phyloP scores from a whole-genome alignment of 225 moss, liverwort and hornwort genomes.

The Polytrichum commune region DNA sequence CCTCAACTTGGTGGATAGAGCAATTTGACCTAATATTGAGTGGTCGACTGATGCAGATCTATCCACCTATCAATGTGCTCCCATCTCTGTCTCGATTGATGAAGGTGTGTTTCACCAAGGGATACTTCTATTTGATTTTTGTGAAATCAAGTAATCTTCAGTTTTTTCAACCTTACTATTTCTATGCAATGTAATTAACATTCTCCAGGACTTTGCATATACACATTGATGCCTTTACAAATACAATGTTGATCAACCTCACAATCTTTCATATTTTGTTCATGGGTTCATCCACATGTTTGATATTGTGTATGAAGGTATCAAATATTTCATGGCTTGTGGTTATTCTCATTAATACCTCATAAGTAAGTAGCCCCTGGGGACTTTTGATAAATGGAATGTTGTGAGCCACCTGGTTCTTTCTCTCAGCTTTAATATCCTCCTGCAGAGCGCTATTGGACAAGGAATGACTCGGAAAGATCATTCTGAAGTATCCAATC shows the following conservation, averaged over 20 bases:
- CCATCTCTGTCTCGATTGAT: conserved; percentile 55
- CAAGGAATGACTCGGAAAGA: conserved; percentile 82
- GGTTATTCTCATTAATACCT: no score
- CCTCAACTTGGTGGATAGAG: neutral
- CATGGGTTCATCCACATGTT: neutral
- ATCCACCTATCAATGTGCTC: conserved; percentile 50
- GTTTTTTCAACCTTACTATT: no score
- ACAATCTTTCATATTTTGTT: no score
- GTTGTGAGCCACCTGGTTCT: neutral
- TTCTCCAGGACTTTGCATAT: no score
- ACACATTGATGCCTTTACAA: no score
- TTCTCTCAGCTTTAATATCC: neutral
- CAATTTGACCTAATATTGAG: neutral
- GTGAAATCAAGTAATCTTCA: no score
- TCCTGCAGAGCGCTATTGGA: conserved; percentile 67
- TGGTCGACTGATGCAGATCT: conserved; percentile 28
- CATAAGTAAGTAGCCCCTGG: no score
- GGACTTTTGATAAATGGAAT: no score
- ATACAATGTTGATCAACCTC: no score
- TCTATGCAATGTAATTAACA: no score
- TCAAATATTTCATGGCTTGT: no score
- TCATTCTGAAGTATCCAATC: conserved; percentile 75
- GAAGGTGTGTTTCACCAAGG: conserved; percentile 20
- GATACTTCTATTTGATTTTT: no score
- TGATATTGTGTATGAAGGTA: neutral